Conservation (phyloP, 2,329 filamentous ascomycete species). For the Neobulgaria alba region DNA sequence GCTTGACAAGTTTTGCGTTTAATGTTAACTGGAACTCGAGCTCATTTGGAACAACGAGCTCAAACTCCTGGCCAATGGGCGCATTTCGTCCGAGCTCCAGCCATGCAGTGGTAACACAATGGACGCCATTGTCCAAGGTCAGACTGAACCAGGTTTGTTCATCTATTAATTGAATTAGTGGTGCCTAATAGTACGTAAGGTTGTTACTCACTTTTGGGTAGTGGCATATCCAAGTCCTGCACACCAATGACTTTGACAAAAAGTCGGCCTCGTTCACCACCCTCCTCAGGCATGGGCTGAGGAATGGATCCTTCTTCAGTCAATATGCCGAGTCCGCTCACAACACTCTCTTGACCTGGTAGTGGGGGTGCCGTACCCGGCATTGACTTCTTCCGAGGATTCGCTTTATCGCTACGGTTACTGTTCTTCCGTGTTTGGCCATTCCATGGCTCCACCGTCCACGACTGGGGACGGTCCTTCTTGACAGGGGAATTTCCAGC, state of each 20-base stretch:
- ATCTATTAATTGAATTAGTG: slow-evolving; percentile 51
- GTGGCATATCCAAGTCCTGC: slow-evolving; percentile 85
- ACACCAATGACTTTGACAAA: slow-evolving; percentile 99
- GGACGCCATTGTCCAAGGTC: slow-evolving; percentile 94
- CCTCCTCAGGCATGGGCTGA: slow-evolving; percentile 59
- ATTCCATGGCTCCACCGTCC: slow-evolving; percentile 97
- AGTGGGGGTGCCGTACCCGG: slow-evolving; percentile 67
- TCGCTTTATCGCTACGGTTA: slow-evolving; percentile 47
- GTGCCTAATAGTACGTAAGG: too few species aligned
- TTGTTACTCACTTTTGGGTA: slow-evolving; percentile 68
- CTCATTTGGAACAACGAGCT: slow-evolving; percentile 92
- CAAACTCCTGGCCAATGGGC: slow-evolving; percentile 95
- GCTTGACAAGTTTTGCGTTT: slow-evolving; percentile 87
- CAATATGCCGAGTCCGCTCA: slow-evolving; percentile 51
- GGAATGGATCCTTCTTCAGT: slow-evolving; percentile 44
- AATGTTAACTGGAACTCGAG: slow-evolving; percentile 98
- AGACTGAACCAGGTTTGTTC: slow-evolving; percentile 92
- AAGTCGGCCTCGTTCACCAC: slow-evolving; percentile 76
- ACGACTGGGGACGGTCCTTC: slow-evolving; percentile 75
- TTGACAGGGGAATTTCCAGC: slow-evolving; percentile 64
- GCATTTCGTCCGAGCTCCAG: slow-evolving; percentile 85
- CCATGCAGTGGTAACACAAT: slow-evolving; percentile 96
- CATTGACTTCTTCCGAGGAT: slow-evolving; percentile 31
- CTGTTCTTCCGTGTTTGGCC: slow-evolving; percentile 61
- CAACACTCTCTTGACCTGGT: slow-evolving; percentile 79